These are phyloP conservation scores for Kodamaea hsintzibuensis DNA, from an alignment of 805 yeast genomes.

Conservation along the genomic window DNA sequence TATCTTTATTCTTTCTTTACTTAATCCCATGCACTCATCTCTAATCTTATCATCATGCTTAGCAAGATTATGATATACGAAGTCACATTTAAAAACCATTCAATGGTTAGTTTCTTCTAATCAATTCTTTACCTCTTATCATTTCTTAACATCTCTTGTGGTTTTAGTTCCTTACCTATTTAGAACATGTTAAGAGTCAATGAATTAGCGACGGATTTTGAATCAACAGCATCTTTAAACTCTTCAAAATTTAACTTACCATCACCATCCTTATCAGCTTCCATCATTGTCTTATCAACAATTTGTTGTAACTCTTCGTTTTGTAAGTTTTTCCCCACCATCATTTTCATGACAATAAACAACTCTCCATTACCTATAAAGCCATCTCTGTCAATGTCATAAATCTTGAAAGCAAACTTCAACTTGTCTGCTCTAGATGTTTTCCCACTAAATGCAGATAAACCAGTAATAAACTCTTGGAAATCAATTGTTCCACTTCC, in stretches of 20 bases:
- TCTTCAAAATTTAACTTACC: conserved; percentile 85
- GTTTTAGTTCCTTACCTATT: too few relatives aligned
- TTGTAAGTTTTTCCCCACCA: conserved; percentile 91
- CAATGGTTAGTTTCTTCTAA: too few relatives aligned
- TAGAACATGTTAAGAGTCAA: conserved; percentile 55
- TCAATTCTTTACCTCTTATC: too few relatives aligned
- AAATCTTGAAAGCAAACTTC: conserved; percentile 86
- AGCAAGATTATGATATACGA: too few relatives aligned
- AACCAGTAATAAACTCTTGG: conserved; percentile 86
- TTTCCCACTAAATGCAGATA: conserved; percentile 84
- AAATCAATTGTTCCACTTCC: conserved; percentile 93
- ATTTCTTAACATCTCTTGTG: too few relatives aligned
- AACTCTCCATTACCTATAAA: conserved; percentile 93
- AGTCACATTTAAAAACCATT: background rate
- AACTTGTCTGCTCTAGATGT: conserved; percentile 81
- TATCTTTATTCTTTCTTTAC: too few relatives aligned
- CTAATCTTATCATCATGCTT: too few relatives aligned
- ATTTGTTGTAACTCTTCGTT: conserved; percentile 91
- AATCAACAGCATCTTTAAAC: conserved; percentile 67
- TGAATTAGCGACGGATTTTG: conserved; percentile 58
- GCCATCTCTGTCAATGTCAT: conserved; percentile 96
- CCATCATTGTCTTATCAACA: conserved; percentile 95
- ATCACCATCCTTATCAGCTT: conserved; percentile 86
- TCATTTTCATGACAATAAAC: conserved; percentile 86
- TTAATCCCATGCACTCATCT: too few relatives aligned